Percentiles rank a stretch among this genome's conserved stretches.
These are phyloP conservation scores for Gossypium herbaceum DNA, from an alignment of 345 rosid species.

Conservation along the genomic window DNA sequence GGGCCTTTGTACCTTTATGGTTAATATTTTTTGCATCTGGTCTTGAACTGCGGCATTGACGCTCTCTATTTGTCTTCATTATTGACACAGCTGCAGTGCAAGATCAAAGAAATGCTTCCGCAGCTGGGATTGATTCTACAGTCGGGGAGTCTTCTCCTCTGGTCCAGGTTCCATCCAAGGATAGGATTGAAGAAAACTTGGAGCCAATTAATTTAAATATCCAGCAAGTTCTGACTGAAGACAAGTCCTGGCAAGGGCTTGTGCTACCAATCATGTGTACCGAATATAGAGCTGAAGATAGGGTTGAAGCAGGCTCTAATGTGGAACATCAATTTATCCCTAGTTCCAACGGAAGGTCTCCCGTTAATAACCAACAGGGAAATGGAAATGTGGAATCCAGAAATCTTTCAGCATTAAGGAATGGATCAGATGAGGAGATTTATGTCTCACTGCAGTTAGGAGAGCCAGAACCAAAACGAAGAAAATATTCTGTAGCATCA, in stretches of 20 bases:
- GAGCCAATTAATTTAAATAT: constrained; percentile 64
- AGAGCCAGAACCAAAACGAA: constrained; percentile 38
- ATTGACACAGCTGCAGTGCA: constrained; percentile 52
- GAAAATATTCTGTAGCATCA: constrained; percentile 22
- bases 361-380: constrained; percentile 24
- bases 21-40: background rate
- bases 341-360: constrained; percentile 45
- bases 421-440: constrained; percentile 48
- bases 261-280: constrained; percentile 29
- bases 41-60: background rate
- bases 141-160: constrained; percentile 68
- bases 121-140: constrained; percentile 51
- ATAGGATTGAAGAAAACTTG: constrained; percentile 49
- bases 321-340: constrained; percentile 85
- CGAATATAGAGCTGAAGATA: constrained; percentile 44
- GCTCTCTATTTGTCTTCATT: background rate
- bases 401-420: constrained; percentile 57
- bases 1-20: background rate
- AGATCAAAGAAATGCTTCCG: constrained; percentile 63
- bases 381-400: constrained; percentile 36
- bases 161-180: constrained; percentile 32
- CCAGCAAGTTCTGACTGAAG: constrained; percentile 41
- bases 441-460: constrained; percentile 73
- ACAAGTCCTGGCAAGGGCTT: constrained; percentile 33
- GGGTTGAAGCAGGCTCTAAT: constrained; percentile 33